Evolutionary conservation across 2,329 filamentous ascomycete species (phyloP).

Genomic region (Chalaropsis thielavioides): DNA sequence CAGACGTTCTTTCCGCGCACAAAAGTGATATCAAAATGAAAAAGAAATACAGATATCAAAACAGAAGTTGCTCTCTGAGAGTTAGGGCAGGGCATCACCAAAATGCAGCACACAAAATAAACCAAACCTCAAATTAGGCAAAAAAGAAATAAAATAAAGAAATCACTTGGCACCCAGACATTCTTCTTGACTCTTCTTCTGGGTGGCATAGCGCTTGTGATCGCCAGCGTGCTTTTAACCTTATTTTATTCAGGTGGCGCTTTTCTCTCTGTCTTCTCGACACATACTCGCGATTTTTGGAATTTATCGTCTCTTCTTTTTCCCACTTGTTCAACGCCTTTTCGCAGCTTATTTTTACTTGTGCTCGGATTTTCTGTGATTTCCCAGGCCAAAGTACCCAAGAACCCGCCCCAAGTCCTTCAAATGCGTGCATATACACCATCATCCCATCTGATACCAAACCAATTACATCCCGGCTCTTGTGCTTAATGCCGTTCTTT

Average conservation of each 20-base stretch:
- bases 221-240: neutral
- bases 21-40: neutral
- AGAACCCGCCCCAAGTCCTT: neutral
- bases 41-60: neutral
- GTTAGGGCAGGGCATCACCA: too few relatives aligned
- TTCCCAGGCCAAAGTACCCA: neutral
- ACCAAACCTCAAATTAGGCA: too few relatives aligned
- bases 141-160: neutral
- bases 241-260: neutral
- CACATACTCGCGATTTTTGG: neutral
- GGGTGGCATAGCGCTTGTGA: neutral
- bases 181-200: neutral
- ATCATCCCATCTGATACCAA: neutral
- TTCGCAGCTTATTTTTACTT: neutral
- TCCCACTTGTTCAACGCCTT: neutral
- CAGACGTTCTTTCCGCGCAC: neutral
- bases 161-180: neutral
- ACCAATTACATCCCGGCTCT: neutral
- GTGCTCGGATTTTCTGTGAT: neutral
- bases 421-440: neutral
- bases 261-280: neutral
- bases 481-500: neutral
- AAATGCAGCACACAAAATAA: too few relatives aligned
- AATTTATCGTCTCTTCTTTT: neutral
- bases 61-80: neutral